These are phyloP conservation scores for Sanguinoderma infundibulare DNA, from an alignment of 1,284 basidiomycete species.

Conservation along the genomic window DNA sequence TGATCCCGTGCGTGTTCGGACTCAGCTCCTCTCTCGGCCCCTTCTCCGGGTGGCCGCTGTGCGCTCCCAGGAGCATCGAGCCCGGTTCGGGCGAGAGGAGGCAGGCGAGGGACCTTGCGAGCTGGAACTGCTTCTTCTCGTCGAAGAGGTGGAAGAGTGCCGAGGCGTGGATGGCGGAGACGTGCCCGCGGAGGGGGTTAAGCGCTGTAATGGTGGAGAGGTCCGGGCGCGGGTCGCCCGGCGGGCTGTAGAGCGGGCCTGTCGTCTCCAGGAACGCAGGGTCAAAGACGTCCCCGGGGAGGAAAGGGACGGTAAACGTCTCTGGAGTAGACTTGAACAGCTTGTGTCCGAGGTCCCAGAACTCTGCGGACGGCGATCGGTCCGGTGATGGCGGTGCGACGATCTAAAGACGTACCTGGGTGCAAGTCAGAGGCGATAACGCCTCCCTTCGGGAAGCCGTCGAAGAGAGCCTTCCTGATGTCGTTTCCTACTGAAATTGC, in stretches of 20 bases:
- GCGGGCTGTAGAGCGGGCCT: conserved; percentile 17
- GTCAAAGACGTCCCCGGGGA: conserved; percentile 47
- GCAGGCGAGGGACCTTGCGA: conserved; percentile 42
- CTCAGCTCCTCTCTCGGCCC: not conserved
- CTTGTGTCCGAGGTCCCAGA: conserved; percentile 36
- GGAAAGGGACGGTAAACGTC: conserved; percentile 46
- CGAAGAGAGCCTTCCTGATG: conserved; percentile 5
- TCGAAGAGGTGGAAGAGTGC: conserved; percentile 53
- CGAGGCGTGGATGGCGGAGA: conserved; percentile 48
- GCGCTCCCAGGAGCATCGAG: conserved; percentile 39
- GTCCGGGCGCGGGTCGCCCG: conserved; percentile 31
- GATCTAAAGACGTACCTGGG: conserved; percentile 7
- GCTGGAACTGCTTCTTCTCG: conserved; percentile 42
- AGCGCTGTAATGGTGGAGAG: conserved; percentile 39
- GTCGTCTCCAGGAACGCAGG: conserved; percentile 35
- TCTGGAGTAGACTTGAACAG: conserved; percentile 35
- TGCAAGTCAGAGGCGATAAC: conserved; percentile 32
- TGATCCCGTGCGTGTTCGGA: not conserved
- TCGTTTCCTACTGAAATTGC: not conserved
- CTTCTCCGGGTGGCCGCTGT: conserved; percentile 24
- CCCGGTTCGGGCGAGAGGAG: conserved; percentile 41
- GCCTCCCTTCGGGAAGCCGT: conserved; percentile 31
- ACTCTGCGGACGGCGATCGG: conserved; percentile 23
- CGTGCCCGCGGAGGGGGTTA: conserved; percentile 44
- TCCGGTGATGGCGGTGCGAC: conserved; percentile 23